Conservation (phyloP, 2,329 filamentous ascomycete genomes). For the Aspergillus neotritici region DNA sequence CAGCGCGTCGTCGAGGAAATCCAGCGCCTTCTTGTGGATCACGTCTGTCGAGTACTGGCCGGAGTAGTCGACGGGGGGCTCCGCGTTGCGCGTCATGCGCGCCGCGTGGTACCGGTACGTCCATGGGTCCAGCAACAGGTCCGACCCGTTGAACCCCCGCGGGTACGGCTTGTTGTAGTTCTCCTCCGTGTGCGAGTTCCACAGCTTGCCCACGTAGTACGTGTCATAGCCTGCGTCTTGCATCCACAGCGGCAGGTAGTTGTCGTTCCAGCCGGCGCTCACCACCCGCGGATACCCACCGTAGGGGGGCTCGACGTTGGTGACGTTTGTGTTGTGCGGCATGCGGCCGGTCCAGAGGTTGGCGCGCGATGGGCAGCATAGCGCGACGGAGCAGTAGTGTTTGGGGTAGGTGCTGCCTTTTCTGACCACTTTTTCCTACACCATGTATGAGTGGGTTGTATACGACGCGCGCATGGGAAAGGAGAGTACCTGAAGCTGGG, state of each 20-base stretch:
- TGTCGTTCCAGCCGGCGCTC: slow-evolving; percentile 57
- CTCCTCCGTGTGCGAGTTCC: slow-evolving; percentile 57
- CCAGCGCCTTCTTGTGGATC: slow-evolving; percentile 50
- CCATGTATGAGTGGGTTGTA: neutral
- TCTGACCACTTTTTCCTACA: slow-evolving; percentile 50
- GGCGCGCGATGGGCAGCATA: slow-evolving; percentile 62
- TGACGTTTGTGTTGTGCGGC: slow-evolving; percentile 66
- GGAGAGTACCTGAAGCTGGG: slow-evolving; percentile 24
- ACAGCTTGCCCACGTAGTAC: slow-evolving; percentile 65
- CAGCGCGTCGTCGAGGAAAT: slow-evolving; percentile 56
- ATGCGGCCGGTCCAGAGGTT: slow-evolving; percentile 59
- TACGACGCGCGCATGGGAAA: neutral
- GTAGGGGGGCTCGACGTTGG: slow-evolving; percentile 36
- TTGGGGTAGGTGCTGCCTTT: slow-evolving; percentile 54
- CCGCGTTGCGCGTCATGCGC: slow-evolving; percentile 55
- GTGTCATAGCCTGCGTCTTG: slow-evolving; percentile 63
- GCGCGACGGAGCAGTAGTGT: slow-evolving; percentile 56
- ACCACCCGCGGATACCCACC: slow-evolving; percentile 60
- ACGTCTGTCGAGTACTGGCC: slow-evolving; percentile 55
- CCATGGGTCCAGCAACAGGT: slow-evolving; percentile 59
- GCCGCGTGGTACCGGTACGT: slow-evolving; percentile 63
- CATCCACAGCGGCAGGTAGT: slow-evolving; percentile 67
- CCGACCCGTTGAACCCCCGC: slow-evolving; percentile 55
- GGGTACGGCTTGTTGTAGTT: slow-evolving; percentile 58
- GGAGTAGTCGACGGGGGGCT: slow-evolving; percentile 48